phyloP scores from a whole-genome alignment of 1,139 yeast genomes.

The Lodderomyces theae region DNA sequence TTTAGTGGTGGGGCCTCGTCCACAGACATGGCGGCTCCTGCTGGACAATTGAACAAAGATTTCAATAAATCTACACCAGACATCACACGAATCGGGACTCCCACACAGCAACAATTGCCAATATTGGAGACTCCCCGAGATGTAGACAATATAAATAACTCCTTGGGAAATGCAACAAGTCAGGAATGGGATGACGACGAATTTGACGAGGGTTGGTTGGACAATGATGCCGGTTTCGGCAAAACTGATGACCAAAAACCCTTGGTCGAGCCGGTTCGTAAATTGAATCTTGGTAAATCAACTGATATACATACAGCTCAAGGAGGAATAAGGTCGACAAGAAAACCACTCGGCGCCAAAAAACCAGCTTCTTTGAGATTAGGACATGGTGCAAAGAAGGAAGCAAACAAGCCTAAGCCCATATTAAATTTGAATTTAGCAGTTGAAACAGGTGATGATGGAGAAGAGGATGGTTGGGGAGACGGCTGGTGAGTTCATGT shows the following conservation, averaged over 20 bases:
- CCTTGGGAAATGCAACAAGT: constrained; percentile 16
- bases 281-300: constrained; percentile 12
- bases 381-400: constrained; percentile 17
- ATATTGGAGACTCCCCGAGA: constrained; percentile 11
- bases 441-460: constrained; percentile 46
- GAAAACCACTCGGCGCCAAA: constrained; percentile 8
- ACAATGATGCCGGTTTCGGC: constrained; percentile 7
- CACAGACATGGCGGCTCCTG: not conserved
- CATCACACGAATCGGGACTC: constrained; percentile 27
- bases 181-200: constrained; percentile 18
- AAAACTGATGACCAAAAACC: constrained; percentile 6
- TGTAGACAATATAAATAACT: constrained; percentile 44
- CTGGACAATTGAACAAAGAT: constrained; percentile 32
- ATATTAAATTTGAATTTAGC: constrained; percentile 39
- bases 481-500: constrained; percentile 22
- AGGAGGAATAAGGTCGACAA: constrained; percentile 9
- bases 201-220: constrained; percentile 16
- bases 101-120: constrained; percentile 18
- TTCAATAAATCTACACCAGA: constrained; percentile 45
- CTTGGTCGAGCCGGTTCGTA: constrained; percentile 12
- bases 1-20: constrained; percentile 15
- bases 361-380: constrained; percentile 22
- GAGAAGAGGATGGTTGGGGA: constrained; percentile 49
- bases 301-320: constrained; percentile 10
- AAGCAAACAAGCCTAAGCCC: constrained; percentile 22